Percentiles rank a stretch among this genome's conserved stretches.
These are phyloP conservation scores for Botrytis medusae DNA, from an alignment of 2,329 filamentous ascomycete species.

Conservation along the genomic window DNA sequence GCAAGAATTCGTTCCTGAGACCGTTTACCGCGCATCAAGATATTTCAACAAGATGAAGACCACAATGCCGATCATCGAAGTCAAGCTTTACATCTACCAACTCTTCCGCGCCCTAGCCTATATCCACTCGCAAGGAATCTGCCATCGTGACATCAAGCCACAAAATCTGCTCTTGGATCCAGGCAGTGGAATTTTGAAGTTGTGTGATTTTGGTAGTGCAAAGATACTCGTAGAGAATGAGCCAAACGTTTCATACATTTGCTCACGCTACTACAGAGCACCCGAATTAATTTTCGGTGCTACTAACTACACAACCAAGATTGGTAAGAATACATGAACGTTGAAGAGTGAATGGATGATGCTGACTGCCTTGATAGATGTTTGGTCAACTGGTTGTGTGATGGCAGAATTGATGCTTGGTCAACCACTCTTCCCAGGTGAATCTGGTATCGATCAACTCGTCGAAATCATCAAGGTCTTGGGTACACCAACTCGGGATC, in stretches of 20 bases:
- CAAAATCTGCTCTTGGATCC: slow-evolving; percentile 96
- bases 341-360: slow-evolving; percentile 23
- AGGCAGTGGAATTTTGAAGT: slow-evolving; percentile 85
- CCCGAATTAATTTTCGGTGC: slow-evolving; percentile 98
- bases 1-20: slow-evolving; percentile 97
- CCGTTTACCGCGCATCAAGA: slow-evolving; percentile 93
- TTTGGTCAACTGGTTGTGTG: slow-evolving; percentile 98
- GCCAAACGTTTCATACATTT: slow-evolving; percentile 99
- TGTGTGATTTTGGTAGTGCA: slow-evolving; percentile 98
- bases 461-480: slow-evolving; percentile 99
- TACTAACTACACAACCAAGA: slow-evolving; percentile 99
- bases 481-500: slow-evolving; percentile 92
- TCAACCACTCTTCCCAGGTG: slow-evolving; percentile 94
- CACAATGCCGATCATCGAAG: slow-evolving; percentile 97
- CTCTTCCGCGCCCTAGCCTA: slow-evolving; percentile 97
- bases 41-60: slow-evolving; percentile 99
- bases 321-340: slow-evolving; percentile 64
- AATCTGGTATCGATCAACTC: slow-evolving; percentile 96
- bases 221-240: slow-evolving; percentile 99
- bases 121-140: slow-evolving; percentile 99
- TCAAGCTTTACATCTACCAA: slow-evolving; percentile 99
- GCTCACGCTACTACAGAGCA: slow-evolving; percentile 96
- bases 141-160: slow-evolving; percentile 98
- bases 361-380: slow-evolving; percentile 59
- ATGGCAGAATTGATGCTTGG: slow-evolving; percentile 99